A percentile compares a stretch with the other conserved stretches of the same genome.
Conservation (phyloP, 2,329 filamentous ascomycete species). For the Canariomyces notabilis region DNA sequence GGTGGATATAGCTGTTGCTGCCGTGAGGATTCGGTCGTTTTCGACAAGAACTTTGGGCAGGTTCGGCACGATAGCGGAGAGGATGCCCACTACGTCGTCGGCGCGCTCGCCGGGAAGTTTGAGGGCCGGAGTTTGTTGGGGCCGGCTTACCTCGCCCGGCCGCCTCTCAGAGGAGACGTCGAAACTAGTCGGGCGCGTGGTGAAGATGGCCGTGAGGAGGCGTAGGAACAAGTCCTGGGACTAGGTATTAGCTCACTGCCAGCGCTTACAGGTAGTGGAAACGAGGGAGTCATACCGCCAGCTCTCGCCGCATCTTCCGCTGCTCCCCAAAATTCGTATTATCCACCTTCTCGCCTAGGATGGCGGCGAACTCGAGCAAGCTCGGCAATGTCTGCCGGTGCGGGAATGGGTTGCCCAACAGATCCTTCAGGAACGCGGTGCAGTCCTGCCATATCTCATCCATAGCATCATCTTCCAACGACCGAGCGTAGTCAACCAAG, state of each 20-base stretch:
- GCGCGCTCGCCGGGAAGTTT: slow-evolving; percentile 45
- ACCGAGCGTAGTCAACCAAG: slow-evolving; percentile 81
- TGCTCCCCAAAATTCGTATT: slow-evolving; percentile 98
- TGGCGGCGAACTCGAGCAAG: slow-evolving; percentile 81
- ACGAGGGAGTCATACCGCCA: slow-evolving; percentile 62
- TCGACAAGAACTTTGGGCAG: slow-evolving; percentile 81
- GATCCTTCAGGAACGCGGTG: slow-evolving; percentile 81
- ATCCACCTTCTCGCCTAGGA: slow-evolving; percentile 90
- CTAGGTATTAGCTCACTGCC: slow-evolving; percentile 26
- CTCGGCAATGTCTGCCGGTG: slow-evolving; percentile 85
- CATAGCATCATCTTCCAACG: slow-evolving; percentile 92
- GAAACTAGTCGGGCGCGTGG: slow-evolving; percentile 74
- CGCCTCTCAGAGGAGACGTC: slow-evolving; percentile 44
- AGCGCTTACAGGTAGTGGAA: neutral
- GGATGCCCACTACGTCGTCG: slow-evolving; percentile 73
- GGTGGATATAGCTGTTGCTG: slow-evolving; percentile 73
- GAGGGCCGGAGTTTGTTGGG: slow-evolving; percentile 21
- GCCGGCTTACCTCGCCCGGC: slow-evolving; percentile 32
- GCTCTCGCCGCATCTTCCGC: slow-evolving; percentile 80
- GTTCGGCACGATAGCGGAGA: slow-evolving; percentile 73
- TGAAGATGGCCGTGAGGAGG: slow-evolving; percentile 88
- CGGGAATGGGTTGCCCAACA: slow-evolving; percentile 89
- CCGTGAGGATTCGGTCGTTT: slow-evolving; percentile 73
- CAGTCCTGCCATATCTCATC: slow-evolving; percentile 98
- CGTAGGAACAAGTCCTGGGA: slow-evolving; percentile 78